These are phyloP conservation scores for Sedum album DNA, from an alignment of 164 flowering plant genomes.

Conservation along the genomic window DNA sequence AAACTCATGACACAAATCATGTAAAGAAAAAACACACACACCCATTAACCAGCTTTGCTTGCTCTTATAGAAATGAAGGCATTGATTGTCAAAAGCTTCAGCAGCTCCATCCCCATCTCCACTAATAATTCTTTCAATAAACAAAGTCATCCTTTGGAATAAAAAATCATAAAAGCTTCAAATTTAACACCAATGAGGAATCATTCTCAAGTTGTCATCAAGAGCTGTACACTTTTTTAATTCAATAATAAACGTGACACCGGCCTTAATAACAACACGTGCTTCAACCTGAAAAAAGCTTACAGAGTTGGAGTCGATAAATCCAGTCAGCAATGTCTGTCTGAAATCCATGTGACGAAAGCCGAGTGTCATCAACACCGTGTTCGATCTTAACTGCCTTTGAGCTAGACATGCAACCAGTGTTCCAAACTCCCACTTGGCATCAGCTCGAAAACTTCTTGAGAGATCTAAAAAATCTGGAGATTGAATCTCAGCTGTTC, in stretches of 20 bases:
- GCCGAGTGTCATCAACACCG: too few species aligned
- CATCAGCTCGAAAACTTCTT: too few species aligned
- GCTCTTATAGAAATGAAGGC: not conserved
- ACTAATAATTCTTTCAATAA: not conserved
- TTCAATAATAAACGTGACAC: not conserved
- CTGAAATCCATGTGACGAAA: not conserved
- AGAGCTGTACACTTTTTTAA: too few species aligned
- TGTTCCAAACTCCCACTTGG: too few species aligned
- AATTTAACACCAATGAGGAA: too few species aligned
- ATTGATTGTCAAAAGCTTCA: not conserved
- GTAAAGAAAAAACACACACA: not conserved
- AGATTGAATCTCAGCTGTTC: too few species aligned
- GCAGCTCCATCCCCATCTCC: not conserved
- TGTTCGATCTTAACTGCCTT: too few species aligned
- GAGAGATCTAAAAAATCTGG: too few species aligned
- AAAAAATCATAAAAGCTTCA: too few species aligned
- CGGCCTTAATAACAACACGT: not conserved
- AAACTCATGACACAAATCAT: not conserved
- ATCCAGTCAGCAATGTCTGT: not conserved
- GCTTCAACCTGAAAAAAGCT: not conserved
- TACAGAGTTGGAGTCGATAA: not conserved
- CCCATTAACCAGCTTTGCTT: not conserved
- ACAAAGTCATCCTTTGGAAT: too few species aligned
- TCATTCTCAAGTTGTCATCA: not conserved
- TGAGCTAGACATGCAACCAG: too few species aligned